Base-by-base conservation (phyloP, 2,329 filamentous ascomycete genomes). In the Colletotrichum viniferum region DNA sequence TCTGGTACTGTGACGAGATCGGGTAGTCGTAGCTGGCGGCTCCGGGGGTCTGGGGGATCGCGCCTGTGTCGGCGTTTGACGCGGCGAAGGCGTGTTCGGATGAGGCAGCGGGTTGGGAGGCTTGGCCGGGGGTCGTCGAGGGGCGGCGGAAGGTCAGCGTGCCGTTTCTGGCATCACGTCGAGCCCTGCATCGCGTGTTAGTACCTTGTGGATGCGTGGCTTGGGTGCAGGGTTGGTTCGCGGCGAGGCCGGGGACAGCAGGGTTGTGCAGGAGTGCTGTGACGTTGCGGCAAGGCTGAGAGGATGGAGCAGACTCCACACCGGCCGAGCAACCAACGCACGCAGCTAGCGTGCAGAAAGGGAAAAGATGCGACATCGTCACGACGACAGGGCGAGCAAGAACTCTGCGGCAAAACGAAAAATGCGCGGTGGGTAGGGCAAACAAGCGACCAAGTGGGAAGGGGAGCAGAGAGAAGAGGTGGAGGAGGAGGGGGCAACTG, bases 1-100 rank as follows among this genome's bases (percentile, higher is more conserved):
- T 95, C 77, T 92, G 92, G 84, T 97, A 98, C 79, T 94, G 92
- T 75, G 88, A 87, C 64, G 91, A 88, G 56, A 16, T 81, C 81
- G 69, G 86, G 55, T 71, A 77, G 32, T 77, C 77, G 62, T 77
- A 77, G 34, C 68, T 73, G 26, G 71, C 67, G 8, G 52, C 56
- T 13, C 75, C 85, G 56, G 91, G 84, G 79, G 86, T 84, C 80
- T 85, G 79, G 82, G 86, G 80, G 64, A 78, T 78, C 56, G 81
- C 79, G 34, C 81, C 78, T 79, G 79, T 61, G 80, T 81, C 77
- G 67, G 38, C n/a, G 71, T 74, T 69, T 38, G 66, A 60, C 61
- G 68, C 62, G 75, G 83, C 78, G 79, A 81, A 78, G 78, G 87
- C 77, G 78, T 82, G 80, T 72, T 86, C 85, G 78, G 76, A 85